Evolutionary conservation across 2,329 filamentous ascomycete genomes (phyloP), one percentile per base, ranked within the genome.

Genomic region (Epichloe scottii): DNA sequence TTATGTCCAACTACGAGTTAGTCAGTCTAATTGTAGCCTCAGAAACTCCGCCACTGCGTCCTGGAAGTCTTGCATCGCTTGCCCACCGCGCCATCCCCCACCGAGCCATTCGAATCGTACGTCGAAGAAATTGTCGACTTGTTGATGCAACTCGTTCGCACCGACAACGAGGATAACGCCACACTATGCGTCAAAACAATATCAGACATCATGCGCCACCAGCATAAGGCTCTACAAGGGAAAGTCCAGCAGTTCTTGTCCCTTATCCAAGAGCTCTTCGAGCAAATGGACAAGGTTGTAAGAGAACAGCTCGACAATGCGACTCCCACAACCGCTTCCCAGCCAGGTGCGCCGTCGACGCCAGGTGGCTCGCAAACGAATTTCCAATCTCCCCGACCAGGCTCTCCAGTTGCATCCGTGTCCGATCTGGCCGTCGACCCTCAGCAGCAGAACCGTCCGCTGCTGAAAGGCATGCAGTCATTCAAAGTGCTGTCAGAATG

Each of bases 401-500:
- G 85, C 49, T 98, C 94, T 3, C 93, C 94, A 4, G 86, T 90
- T 8, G 84, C 87, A 3, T 85, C 89, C 1, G 81, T 87, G 3
- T 78, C 84, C 17, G 93, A 97, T 55, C 78, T 95, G 48, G 88
- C 83, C 5, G 78, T 82, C 14, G 90, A 96, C 59, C 72, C 75
- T n/a, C 85, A 89, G 60, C 88, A 91, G 62, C 85, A 89, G 60
- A 88, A 70, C 51, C 82, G 90, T 53, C 85, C 88, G 46, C 69
- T 98, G 35, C 73, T 90, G 50, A 95, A 89, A 68, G 93, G 93
- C 33, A 96, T 96, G 88, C 89, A 95, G 65, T 98, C 93, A 1
- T 98, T 99, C 78, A 98, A 97, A 67, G 91, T 98, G 23, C 78
- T 98, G 4, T 89, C 91, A 1, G 93, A 99, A 66, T 98, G 93